Base-by-base conservation (phyloP, 2,329 filamentous ascomycete genomes). In the Stagonosporopsis cucurbitacearum region DNA sequence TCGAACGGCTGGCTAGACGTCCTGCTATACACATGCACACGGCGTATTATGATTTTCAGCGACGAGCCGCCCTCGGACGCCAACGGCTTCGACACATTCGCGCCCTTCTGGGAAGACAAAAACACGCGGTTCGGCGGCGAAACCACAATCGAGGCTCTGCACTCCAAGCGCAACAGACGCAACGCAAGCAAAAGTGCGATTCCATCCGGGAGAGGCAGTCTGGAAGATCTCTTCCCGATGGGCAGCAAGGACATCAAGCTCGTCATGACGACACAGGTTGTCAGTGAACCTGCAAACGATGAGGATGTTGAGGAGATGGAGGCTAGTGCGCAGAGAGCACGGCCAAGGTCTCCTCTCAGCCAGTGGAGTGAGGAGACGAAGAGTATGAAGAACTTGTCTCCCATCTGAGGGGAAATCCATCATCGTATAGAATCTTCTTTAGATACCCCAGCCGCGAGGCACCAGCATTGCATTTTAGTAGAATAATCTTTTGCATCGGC, bases 1-100 rank as follows among this genome's bases (percentile, higher is more conserved):
- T 83, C 80, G 28, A 86, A 84, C 54, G 84, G 84, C 17, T 81
- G 84, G 73, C 80, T 86, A 19, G 84, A 87, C 64, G 82, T 84
- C 12, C 66, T 84, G 2, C 77, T 87, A 3, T 87, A 86, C 73
- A 83, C 82, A 0, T 71, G 84, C 5, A 86, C 84, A 0, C 79
- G 84, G 13, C 80, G 80, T 51, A 81, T 82, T 42, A 78, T 86
- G 59, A 78, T 86, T 33, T 75, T 82, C 63, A 79, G 81, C 55
- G 79, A 81, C 46, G 80, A 82, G 54, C 76, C 72, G 13, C 75
- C 63, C 3, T 68, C 75, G 15, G 72, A 71, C 41, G 56, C 70
- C 39, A 68, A 71, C 66, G 73, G 63, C 52, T 76, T 71, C 49
- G 57, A 77, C 59, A 68, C 74, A 54, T 77, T 77, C 56, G 57